Conservation (phyloP, 345 rosid species). For the Salix arbutifolia region DNA sequence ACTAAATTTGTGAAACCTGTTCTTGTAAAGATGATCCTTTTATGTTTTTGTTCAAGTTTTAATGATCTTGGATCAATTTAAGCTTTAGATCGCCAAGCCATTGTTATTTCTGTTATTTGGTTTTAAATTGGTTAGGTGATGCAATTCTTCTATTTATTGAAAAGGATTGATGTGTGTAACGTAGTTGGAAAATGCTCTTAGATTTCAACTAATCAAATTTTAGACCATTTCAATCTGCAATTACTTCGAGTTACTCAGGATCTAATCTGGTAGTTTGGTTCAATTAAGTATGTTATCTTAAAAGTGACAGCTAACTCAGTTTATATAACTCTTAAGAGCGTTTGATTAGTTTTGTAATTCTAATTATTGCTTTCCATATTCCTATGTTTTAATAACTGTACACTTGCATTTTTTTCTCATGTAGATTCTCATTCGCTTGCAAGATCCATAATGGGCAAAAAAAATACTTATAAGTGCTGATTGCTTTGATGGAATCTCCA, state of each 20-base stretch:
- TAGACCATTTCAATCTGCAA: not conserved
- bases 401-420: not conserved
- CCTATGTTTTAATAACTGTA: not conserved
- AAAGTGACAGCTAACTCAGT: too few species aligned
- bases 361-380: not conserved
- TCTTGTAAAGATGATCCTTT: not conserved
- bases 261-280: too few species aligned
- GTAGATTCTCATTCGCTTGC: conserved; percentile 12
- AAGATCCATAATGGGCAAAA: conserved; percentile 18
- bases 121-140: not conserved
- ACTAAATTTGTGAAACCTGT: not conserved
- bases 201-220: not conserved
- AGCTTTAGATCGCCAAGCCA: not conserved
- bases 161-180: not conserved
- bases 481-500: conserved; percentile 23
- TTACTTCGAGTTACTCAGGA: too few species aligned
- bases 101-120: not conserved
- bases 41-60: not conserved
- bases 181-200: not conserved
- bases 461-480: conserved; percentile 7
- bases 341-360: not conserved
- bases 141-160: not conserved
- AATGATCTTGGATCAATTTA: not conserved
- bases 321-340: too few species aligned
- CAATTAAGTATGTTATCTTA: too few species aligned